Conservation (phyloP, 148 eudicot species). For the Rhododendron vialii region DNA sequence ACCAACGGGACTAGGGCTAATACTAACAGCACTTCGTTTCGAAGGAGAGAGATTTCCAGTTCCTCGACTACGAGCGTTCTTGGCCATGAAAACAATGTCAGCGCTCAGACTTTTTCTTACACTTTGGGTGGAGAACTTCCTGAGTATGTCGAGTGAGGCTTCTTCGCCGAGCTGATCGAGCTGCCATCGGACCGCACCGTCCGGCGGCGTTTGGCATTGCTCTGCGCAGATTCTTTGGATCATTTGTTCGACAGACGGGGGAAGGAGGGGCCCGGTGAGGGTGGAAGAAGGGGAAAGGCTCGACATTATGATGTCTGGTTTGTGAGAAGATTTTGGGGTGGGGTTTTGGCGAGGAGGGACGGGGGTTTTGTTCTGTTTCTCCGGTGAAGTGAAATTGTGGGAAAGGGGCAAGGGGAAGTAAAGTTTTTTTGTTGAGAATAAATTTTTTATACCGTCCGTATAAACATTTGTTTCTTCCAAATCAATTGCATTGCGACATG, state of each 20-base stretch:
- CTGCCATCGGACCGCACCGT: not conserved
- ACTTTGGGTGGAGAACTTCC: not conserved
- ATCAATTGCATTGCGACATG: no score
- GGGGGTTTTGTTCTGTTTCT: no score
- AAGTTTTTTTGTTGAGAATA: no score
- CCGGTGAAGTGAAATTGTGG: no score
- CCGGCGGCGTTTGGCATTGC: not conserved
- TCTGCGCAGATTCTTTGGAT: not conserved
- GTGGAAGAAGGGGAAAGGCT: not conserved
- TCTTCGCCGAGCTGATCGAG: not conserved
- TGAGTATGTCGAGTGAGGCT: not conserved
- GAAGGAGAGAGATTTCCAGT: not conserved
- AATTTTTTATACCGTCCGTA: no score
- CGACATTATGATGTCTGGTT: not conserved
- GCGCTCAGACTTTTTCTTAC: not conserved
- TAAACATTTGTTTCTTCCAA: no score
- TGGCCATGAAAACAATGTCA: not conserved
- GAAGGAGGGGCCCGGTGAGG: not conserved
- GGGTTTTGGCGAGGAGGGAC: no score
- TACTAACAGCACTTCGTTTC: not conserved
- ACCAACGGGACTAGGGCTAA: not conserved
- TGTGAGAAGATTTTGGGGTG: no score
- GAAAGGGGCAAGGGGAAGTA: no score
- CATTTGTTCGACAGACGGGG: not conserved
- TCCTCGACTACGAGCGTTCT: not conserved